Conservation (phyloP, 2,329 filamentous ascomycete genomes). For the Fusarium humuli region DNA sequence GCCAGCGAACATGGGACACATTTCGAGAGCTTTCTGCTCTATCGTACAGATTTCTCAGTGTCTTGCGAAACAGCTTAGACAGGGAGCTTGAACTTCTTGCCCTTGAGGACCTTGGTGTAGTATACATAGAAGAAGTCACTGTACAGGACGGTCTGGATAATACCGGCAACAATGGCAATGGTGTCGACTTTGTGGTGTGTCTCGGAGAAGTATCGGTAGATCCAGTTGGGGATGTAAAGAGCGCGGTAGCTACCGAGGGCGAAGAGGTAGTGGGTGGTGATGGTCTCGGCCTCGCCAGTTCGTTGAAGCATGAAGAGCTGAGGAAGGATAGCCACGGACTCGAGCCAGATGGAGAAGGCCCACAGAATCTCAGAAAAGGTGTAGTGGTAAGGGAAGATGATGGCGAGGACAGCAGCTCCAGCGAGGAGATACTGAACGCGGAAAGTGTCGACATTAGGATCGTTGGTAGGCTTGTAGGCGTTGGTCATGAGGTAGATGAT, state of each 20-base stretch:
- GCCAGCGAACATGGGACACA: slow-evolving; percentile 10
- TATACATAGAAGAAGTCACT: slow-evolving; percentile 99
- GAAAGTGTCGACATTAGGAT: slow-evolving; percentile 97
- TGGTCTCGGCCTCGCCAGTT: slow-evolving; percentile 98
- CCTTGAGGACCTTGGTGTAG: slow-evolving; percentile 94
- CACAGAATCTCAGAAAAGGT: slow-evolving; percentile 87
- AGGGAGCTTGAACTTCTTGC: slow-evolving; percentile 87
- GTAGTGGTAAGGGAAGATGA: slow-evolving; percentile 89
- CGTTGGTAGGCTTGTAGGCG: slow-evolving; percentile 96
- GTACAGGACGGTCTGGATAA: slow-evolving; percentile 94
- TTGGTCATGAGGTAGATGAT: slow-evolving; percentile 98
- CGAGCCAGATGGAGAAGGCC: slow-evolving; percentile 98
- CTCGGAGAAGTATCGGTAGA: slow-evolving; percentile 88
- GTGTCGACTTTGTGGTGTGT: slow-evolving; percentile 78
- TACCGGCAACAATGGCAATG: slow-evolving; percentile 87
- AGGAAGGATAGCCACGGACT: slow-evolving; percentile 94
- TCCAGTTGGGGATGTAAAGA: slow-evolving; percentile 98
- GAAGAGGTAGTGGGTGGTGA: slow-evolving; percentile 97
- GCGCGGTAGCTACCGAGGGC: slow-evolving; percentile 91
- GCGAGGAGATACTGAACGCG: slow-evolving; percentile 93
- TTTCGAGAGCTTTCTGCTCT: slow-evolving; percentile 24
- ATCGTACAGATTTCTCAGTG: slow-evolving; percentile 20
- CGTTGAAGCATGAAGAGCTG: slow-evolving; percentile 98
- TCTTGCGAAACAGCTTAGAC: slow-evolving; percentile 64
- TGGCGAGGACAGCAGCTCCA: slow-evolving; percentile 79